Percentiles rank a stretch among this genome's conserved stretches.
phyloP scores from a whole-genome alignment of 768 basidiomycete genomes.

The Termitomyces eurrhizus region DNA sequence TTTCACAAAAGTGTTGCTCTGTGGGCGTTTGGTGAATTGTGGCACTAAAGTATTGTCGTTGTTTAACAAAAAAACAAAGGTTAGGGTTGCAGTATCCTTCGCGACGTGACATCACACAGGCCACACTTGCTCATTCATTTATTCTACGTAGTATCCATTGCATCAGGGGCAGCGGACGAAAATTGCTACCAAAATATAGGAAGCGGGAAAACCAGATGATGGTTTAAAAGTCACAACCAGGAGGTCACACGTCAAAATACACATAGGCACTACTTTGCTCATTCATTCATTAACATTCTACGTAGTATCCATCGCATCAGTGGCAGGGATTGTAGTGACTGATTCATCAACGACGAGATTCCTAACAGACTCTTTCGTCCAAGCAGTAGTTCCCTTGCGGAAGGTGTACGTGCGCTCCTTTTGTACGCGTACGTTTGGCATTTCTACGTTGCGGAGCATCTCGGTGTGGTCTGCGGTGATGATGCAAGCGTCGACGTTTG shows the following conservation, averaged over 20 bases:
- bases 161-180: constrained; percentile 44
- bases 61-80: no score
- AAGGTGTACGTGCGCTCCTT: constrained; percentile 76
- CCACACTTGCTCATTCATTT: no score
- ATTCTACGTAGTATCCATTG: constrained; percentile 73
- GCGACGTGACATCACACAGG: no score
- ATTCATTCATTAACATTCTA: no score
- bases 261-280: no score
- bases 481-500: constrained; percentile 97
- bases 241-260: no score
- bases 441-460: constrained; percentile 92
- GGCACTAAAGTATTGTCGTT: no score
- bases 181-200: no score
- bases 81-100: no score
- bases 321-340: constrained; percentile 43
- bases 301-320: constrained; percentile 82
- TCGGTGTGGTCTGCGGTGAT: constrained; percentile 86
- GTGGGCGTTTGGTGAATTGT: no score
- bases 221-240: no score
- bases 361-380: constrained; percentile 77
- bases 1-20: no score
- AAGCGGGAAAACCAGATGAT: background rate
- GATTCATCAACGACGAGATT: constrained; percentile 72
- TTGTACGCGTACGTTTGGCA: constrained; percentile 79
- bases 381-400: constrained; percentile 84